Base-by-base conservation (phyloP, 2,329 filamentous ascomycete species). In the Parascedosporium putredinis region DNA sequence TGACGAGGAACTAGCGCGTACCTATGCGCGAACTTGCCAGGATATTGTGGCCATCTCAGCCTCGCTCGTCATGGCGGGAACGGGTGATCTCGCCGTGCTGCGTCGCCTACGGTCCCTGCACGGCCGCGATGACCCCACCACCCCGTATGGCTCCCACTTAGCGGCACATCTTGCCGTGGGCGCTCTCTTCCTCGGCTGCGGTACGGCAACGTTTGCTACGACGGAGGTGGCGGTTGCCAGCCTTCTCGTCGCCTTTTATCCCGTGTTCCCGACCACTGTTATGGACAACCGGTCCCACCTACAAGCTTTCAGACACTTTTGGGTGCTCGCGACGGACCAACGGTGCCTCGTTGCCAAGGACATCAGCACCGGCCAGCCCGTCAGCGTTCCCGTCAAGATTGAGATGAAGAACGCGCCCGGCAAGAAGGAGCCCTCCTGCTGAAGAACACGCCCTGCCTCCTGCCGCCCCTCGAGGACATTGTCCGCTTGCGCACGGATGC, bases 261-360 rank as follows among this genome's bases (percentile, higher is more conserved):
- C 93, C 0, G 76, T 96, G 18, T 96, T 95, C 62, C 93, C 93
- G 0, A 84, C 80, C 8, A 84, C 81, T 25, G 87, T 97, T 2
- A 85, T 95, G 59, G 93, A 98, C 67, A 97, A 97, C 61, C 85
- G 87, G 55, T 89, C 88, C 9, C 93, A 98, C 59, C 75, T 98
- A 5, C 93, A 98, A 69, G 93, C 94, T 3, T 93, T 98, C 69
- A 82, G 94, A 4, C 91, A 98, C 66, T 86, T 98, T 60, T 98
- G 93, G 93, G 91, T 95, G 9, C 75, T 98, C 3, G 93, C 93
- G 1, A 84, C 87, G 0, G 93, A 98, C 59, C 81, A 88, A 8
- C 80, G 94, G 47, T 97, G 91, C 61, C 76, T 98, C 0, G 80
- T 98, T 1, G 79, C 88, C 16, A 86, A 91, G 53, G 93, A 98